Percentiles rank a stretch among this genome's conserved stretches.
Evolutionary conservation across 1,284 basidiomycete species (phyloP).

Genomic region (Ceratobasidium sp.): DNA sequence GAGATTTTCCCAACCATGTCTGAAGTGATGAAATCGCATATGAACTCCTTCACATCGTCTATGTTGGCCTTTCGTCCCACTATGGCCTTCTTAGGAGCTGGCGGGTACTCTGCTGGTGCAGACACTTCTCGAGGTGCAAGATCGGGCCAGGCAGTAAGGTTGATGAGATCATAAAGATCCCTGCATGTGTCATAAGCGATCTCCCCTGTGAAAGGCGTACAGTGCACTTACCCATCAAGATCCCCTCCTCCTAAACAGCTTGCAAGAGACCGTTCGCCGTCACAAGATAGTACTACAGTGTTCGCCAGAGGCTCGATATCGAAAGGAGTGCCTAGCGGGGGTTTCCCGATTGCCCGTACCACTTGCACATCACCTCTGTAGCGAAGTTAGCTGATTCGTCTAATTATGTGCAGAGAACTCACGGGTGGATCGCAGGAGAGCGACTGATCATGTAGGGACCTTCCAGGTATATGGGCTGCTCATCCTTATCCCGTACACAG

Average conservation of each 20-base stretch:
- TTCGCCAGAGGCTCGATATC: slow-evolving; percentile 62
- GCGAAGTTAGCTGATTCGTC: slow-evolving; percentile 15
- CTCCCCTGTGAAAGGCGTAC: background rate
- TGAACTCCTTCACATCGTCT: slow-evolving; percentile 76
- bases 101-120: slow-evolving; percentile 64
- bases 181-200: slow-evolving; percentile 39
- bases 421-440: slow-evolving; percentile 77
- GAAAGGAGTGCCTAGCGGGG: slow-evolving; percentile 51
- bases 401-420: slow-evolving; percentile 42
- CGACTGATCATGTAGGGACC: slow-evolving; percentile 70
- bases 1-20: slow-evolving; percentile 69
- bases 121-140: slow-evolving; percentile 63
- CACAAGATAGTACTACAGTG: slow-evolving; percentile 76
- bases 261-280: slow-evolving; percentile 69
- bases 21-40: slow-evolving; percentile 74
- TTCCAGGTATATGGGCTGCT: slow-evolving; percentile 64
- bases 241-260: slow-evolving; percentile 78
- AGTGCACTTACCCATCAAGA: slow-evolving; percentile 68
- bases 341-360: slow-evolving; percentile 75
- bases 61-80: slow-evolving; percentile 66
- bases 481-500: slow-evolving; percentile 64
- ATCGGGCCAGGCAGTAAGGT: slow-evolving; percentile 57
- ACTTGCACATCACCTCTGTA: slow-evolving; percentile 64
- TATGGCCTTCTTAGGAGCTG: slow-evolving; percentile 62
- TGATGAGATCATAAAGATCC: slow-evolving; percentile 52